Evolutionary conservation across 2,329 filamentous ascomycete genomes (phyloP).

Genomic region (Hypoxylon sp.): DNA sequence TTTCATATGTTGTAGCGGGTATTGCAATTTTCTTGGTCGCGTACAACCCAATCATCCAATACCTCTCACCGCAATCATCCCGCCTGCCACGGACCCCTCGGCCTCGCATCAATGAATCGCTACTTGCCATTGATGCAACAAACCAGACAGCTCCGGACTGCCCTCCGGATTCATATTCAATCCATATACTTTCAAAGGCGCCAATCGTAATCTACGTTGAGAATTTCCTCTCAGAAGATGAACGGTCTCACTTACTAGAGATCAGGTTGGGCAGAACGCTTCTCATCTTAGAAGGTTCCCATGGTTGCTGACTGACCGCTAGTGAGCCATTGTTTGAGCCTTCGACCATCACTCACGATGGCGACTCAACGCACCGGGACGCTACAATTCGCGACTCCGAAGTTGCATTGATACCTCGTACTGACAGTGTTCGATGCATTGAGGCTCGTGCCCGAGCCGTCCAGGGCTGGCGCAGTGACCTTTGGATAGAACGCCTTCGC

Average conservation of each 20-base stretch:
- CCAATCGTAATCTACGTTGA: slow-evolving; percentile 70
- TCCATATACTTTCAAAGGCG: slow-evolving; percentile 64
- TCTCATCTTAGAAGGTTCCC: slow-evolving; percentile 5
- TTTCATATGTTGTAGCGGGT: slow-evolving; percentile 62
- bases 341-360: slow-evolving; percentile 66
- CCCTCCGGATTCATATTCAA: slow-evolving; percentile 60
- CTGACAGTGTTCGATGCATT: slow-evolving; percentile 56
- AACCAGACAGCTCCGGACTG: slow-evolving; percentile 58
- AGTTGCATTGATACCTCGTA: slow-evolving; percentile 67
- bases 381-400: slow-evolving; percentile 65
- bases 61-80: slow-evolving; percentile 53
- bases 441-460: slow-evolving; percentile 63
- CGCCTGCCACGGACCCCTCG: slow-evolving; percentile 58
- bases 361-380: slow-evolving; percentile 59
- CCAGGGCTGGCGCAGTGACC: slow-evolving; percentile 68
- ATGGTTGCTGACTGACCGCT: slow-evolving; percentile 3
- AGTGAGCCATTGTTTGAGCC: slow-evolving; percentile 66
- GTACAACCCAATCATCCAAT: slow-evolving; percentile 60
- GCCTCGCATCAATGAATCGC: slow-evolving; percentile 65
- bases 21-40: slow-evolving; percentile 62
- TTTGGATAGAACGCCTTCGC: slow-evolving; percentile 68
- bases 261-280: slow-evolving; percentile 60
- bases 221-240: slow-evolving; percentile 63
- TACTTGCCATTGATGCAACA: slow-evolving; percentile 63
- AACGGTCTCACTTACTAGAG: slow-evolving; percentile 64